Evolutionary conservation across 2,329 filamentous ascomycete genomes (phyloP), one percentile per base, ranked within the genome.

Genomic region (Scleromitrula shiraiana): DNA sequence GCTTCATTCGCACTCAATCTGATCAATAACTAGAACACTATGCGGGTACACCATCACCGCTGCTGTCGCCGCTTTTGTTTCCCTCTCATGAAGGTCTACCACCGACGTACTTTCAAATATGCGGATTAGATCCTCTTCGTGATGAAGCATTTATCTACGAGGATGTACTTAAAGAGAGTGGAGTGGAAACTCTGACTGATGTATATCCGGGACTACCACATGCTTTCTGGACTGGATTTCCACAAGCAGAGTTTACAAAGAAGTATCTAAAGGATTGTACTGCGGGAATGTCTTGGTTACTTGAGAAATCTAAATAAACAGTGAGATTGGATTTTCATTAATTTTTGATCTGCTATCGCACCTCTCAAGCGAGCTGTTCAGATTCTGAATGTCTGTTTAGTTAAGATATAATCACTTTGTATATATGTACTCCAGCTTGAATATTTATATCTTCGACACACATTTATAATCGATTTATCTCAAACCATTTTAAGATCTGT

Each of bases 61-160:
- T 65, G 1, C 57, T 53, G 32, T 64, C 61, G 8, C 65, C 67
- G 2, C 56, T 70, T 14, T 61, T 68, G 41, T 62, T 56, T 37
- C 51, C 53, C 26, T 63, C 53, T 2, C 62, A 68, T 41, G 51
- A 54, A 2, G 63, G 55, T 4, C 59, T 75, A 20, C 73, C 73
- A 4, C 65, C 62, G 2, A 66, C 70, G 0, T 78, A 75, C 56
- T 61, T 79, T 1, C 72, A 76, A 55, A 64, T 76, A 0, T 69
- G 66, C 51, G 75, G 74, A 9, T 50, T 72, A 50, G 76, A 78
- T 56, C 69, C 69, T 0, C 52, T 74, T 2, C 61, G 76, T 4
- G 76, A 80, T 50, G 75, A 78, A 46, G 71, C 64, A 0, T 51
- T 79, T 38, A 69, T 78, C 0, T 78, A 77, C 52, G 74, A 76